phyloP scores from a whole-genome alignment of 176 grass and related monocot species.

The Raddia distichophylla region DNA sequence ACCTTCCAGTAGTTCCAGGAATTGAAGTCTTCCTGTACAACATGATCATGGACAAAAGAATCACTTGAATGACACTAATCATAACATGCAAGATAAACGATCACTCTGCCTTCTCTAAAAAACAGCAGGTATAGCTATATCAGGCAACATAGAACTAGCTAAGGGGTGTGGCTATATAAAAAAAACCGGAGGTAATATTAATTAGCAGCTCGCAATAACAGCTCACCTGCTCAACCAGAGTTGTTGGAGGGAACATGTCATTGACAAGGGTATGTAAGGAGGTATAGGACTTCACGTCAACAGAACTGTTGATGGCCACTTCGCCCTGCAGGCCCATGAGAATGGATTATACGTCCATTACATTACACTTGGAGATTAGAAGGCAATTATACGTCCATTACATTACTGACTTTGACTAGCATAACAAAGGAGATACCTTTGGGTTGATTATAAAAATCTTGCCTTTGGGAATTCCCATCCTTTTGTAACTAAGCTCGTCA shows the following conservation, averaged over 20 bases:
- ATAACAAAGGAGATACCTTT: constrained; percentile 58
- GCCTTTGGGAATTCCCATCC: constrained; percentile 97
- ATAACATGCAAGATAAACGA: background rate
- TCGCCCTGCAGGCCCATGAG: constrained; percentile 68
- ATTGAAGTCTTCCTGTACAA: constrained; percentile 74
- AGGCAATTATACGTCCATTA: constrained; percentile 14
- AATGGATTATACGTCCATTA: constrained; percentile 14
- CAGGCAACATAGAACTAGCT: background rate
- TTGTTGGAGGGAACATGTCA: constrained; percentile 98
- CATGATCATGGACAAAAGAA: constrained; percentile 20
- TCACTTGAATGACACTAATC: background rate
- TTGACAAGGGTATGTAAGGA: constrained; percentile 96
- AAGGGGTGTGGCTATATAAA: background rate
- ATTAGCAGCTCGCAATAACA: background rate
- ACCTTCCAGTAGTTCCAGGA: no score
- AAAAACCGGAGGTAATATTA: background rate
- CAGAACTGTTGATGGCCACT: constrained; percentile 86
- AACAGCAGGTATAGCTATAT: background rate
- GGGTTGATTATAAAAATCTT: constrained; percentile 99
- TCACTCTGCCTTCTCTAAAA: background rate
- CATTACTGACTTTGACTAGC: background rate
- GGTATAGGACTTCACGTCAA: constrained; percentile 97
- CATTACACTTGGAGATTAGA: constrained; percentile 11
- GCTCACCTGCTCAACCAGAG: constrained; percentile 95
- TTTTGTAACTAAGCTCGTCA: constrained; percentile 93